Percentiles rank a stretch among this genome's conserved stretches.
Evolutionary conservation across 371 early-diverging fungal species (phyloP).

Genomic region (Conidiobolus incongruus): DNA sequence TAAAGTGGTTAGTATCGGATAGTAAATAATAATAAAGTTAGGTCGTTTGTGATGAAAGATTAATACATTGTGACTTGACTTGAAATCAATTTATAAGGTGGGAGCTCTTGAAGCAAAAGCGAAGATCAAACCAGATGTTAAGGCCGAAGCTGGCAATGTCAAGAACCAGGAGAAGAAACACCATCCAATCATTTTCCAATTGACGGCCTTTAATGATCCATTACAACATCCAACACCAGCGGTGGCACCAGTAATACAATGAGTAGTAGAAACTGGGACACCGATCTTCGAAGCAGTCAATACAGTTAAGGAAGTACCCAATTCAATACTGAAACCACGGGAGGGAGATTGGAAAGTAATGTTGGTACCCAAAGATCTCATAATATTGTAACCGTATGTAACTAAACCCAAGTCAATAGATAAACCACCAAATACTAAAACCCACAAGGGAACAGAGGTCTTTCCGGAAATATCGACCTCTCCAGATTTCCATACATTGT

Average conservation of each 20-base stretch:
- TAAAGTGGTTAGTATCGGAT: too few relatives aligned
- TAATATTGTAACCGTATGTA: constrained; percentile 42
- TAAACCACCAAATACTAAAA: constrained; percentile 44
- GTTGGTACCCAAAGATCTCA: constrained; percentile 63
- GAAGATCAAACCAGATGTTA: constrained; percentile 39
- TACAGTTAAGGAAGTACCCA: constrained; percentile 61
- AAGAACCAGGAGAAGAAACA: constrained; percentile 54
- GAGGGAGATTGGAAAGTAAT: constrained; percentile 68
- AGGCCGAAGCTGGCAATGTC: constrained; percentile 59
- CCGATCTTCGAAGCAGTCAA: constrained; percentile 58
- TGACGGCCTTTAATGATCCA: constrained; percentile 39
- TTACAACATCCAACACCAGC: constrained; percentile 70
- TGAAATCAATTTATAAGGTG: too few relatives aligned
- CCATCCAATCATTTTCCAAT: constrained; percentile 57
- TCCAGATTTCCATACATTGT: constrained; percentile 39
- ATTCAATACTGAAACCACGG: constrained; percentile 67
- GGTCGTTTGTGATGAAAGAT: too few relatives aligned
- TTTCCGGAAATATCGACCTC: constrained; percentile 18
- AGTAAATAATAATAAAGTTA: too few relatives aligned
- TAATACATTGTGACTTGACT: too few relatives aligned
- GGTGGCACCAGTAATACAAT: constrained; percentile 70
- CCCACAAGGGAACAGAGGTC: constrained; percentile 40
- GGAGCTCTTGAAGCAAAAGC: constrained; percentile 36
- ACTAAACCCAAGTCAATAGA: constrained; percentile 59
- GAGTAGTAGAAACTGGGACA: too few relatives aligned